phyloP scores from a whole-genome alignment of 139 green algal genomes.

The Micractinium conductrix region DNA sequence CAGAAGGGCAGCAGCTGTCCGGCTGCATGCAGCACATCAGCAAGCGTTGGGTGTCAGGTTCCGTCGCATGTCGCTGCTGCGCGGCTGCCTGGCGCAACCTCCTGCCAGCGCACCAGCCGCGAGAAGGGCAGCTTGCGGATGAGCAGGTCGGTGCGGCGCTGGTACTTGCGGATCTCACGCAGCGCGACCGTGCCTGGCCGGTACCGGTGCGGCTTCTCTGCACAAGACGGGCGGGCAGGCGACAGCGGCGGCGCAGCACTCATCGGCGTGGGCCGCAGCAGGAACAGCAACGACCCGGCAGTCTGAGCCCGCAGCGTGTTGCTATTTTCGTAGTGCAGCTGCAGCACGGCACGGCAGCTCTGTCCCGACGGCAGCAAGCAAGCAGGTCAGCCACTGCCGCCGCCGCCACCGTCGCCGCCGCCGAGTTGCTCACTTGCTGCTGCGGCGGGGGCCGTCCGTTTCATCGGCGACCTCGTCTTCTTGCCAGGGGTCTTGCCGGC shows the following conservation, averaged over 20 bases:
- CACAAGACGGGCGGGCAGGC: background rate
- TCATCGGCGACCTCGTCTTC: conserved; percentile 18
- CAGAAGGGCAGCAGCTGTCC: too few relatives aligned
- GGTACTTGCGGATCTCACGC: background rate
- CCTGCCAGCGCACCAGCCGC: conserved; percentile 48
- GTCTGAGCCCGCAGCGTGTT: too few relatives aligned
- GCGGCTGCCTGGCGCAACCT: too few relatives aligned
- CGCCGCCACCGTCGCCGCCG: background rate
- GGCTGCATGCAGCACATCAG: background rate
- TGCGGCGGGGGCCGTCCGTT: conserved; percentile 2
- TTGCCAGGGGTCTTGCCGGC: background rate
- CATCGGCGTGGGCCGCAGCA: background rate
- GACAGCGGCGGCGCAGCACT: background rate
- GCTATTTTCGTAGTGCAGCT: too few relatives aligned
- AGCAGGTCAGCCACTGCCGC: background rate
- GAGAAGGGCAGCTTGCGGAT: background rate
- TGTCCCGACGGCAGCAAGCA: background rate
- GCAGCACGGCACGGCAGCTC: too few relatives aligned
- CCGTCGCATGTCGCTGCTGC: too few relatives aligned
- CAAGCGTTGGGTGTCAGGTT: too few relatives aligned
- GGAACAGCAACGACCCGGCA: background rate
- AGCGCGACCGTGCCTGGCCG: conserved; percentile 75
- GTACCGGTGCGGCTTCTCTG: conserved; percentile 53
- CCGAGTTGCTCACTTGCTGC: conserved; percentile 24
- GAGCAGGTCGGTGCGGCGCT: background rate